These are phyloP conservation scores for Tephrocybe sp. DNA, from an alignment of 768 basidiomycete species.

Conservation along the genomic window DNA sequence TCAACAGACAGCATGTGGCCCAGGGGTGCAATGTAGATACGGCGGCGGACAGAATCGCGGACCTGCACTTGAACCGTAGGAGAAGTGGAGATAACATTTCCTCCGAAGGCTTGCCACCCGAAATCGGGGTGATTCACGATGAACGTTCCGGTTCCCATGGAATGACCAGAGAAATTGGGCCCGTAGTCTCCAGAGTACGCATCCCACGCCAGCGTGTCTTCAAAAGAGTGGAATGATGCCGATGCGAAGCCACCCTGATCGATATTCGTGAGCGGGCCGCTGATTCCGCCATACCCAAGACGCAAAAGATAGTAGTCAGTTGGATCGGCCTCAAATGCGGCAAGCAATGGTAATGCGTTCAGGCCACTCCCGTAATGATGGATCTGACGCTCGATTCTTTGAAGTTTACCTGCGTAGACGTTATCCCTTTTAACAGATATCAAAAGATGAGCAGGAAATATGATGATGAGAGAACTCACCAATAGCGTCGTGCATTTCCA, in stretches of 20 bases:
- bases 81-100: conserved; percentile 38
- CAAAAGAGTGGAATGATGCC: conserved; percentile 59
- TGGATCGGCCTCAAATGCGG: conserved; percentile 43
- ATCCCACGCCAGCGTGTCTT: conserved; percentile 55
- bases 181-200: conserved; percentile 60
- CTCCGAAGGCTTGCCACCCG: conserved; percentile 62
- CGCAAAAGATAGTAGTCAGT: conserved; percentile 50
- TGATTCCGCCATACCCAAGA: conserved; percentile 48
- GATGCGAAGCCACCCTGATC: conserved; percentile 56
- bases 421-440: conserved; percentile 41
- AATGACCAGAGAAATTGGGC: conserved; percentile 54
- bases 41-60: conserved; percentile 45
- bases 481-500: conserved; percentile 56
- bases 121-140: conserved; percentile 53
- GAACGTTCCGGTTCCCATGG: conserved; percentile 45
- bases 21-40: conserved; percentile 50
- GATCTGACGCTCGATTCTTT: conserved; percentile 53
- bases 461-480: conserved; percentile 27
- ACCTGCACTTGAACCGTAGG: conserved; percentile 41
- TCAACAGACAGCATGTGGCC: conserved; percentile 44
- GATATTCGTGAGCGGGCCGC: conserved; percentile 53
- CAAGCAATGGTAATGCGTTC: conserved; percentile 52
- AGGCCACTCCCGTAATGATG: conserved; percentile 59
- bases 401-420: conserved; percentile 52
- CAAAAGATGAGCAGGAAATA: background rate